Percentiles rank a stretch among this genome's conserved stretches.
These are phyloP conservation scores for Metschnikowia vanudenii DNA, from an alignment of 805 yeast genomes.

Conservation along the genomic window DNA sequence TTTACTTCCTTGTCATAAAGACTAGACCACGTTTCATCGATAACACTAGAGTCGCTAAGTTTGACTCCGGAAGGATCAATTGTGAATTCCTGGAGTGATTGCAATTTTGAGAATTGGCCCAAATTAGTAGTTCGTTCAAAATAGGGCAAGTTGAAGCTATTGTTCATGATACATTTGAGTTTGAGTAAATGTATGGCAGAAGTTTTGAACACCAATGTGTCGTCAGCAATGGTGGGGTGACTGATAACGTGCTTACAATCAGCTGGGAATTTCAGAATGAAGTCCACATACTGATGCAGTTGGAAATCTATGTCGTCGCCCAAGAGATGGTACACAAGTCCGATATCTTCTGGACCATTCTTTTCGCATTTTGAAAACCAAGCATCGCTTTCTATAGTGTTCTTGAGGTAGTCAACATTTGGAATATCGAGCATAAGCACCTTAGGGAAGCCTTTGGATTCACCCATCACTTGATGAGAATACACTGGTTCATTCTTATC, in stretches of 20 bases:
- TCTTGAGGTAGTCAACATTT: conserved; percentile 37
- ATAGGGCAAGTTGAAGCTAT: conserved; percentile 43
- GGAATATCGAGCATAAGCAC: conserved; percentile 77
- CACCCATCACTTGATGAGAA: conserved; percentile 73
- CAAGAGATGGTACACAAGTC: conserved; percentile 71
- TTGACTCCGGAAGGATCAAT: conserved; percentile 25
- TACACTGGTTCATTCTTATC: conserved; percentile 56
- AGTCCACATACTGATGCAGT: conserved; percentile 43
- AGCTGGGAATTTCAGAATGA: conserved; percentile 54
- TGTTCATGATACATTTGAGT: conserved; percentile 51
- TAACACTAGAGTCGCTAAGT: conserved; percentile 20
- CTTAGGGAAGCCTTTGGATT: conserved; percentile 55
- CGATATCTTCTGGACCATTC: conserved; percentile 37
- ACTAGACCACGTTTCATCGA: conserved; percentile 26
- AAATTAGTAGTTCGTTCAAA: conserved; percentile 23
- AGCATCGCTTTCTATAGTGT: conserved; percentile 24
- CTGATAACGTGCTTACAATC: conserved; percentile 63
- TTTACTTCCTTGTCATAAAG: conserved; percentile 30
- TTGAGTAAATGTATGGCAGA: conserved; percentile 55
- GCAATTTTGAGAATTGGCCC: conserved; percentile 23
- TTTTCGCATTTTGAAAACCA: conserved; percentile 36
- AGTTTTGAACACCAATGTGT: conserved; percentile 57
- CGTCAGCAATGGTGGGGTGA: conserved; percentile 64
- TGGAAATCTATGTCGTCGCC: conserved; percentile 56
- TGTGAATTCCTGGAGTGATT: conserved; percentile 30